A percentile compares a stretch with the other conserved stretches of the same genome.
Conservation (phyloP, 164 flowering plant species). For the Houttuynia cordata region DNA sequence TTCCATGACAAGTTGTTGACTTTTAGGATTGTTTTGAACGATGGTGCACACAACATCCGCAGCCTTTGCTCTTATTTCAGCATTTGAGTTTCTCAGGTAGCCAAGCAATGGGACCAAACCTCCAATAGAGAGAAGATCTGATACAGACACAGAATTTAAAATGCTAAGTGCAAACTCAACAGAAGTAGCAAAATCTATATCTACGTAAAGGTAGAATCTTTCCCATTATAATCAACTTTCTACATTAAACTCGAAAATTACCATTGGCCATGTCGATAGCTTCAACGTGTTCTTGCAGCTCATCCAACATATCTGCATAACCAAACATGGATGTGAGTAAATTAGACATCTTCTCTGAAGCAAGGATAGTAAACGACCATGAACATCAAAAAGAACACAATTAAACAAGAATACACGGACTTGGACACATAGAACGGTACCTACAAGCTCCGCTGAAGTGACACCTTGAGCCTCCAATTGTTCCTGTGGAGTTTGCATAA, state of each 20-base stretch:
- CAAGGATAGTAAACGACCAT: not conserved
- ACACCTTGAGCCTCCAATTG: conserved; percentile 87
- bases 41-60: conserved; percentile 88
- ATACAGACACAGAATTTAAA: not conserved
- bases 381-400: not conserved
- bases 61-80: conserved; percentile 82
- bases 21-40: conserved; percentile 86
- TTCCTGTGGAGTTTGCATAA: conserved; percentile 84
- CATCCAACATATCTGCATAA: conserved; percentile 74
- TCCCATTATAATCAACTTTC: not conserved
- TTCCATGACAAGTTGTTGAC: conserved; percentile 96
- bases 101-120: conserved; percentile 79
- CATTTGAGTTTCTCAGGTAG: conserved; percentile 61
- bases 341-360: no score
- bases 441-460: conserved; percentile 70
- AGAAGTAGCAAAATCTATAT: not conserved
- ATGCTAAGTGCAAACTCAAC: not conserved
- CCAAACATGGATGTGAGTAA: not conserved
- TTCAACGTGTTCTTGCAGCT: conserved; percentile 94
- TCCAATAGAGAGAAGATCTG: conserved; percentile 89
- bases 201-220: not conserved
- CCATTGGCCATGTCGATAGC: conserved; percentile 97
- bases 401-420: no score
- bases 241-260: conserved; percentile 7
- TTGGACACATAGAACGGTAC: conserved; percentile 16